Evolutionary conservation across 225 moss, liverwort and hornwort genomes (phyloP).

Genomic region (Sphagnum contortum): DNA sequence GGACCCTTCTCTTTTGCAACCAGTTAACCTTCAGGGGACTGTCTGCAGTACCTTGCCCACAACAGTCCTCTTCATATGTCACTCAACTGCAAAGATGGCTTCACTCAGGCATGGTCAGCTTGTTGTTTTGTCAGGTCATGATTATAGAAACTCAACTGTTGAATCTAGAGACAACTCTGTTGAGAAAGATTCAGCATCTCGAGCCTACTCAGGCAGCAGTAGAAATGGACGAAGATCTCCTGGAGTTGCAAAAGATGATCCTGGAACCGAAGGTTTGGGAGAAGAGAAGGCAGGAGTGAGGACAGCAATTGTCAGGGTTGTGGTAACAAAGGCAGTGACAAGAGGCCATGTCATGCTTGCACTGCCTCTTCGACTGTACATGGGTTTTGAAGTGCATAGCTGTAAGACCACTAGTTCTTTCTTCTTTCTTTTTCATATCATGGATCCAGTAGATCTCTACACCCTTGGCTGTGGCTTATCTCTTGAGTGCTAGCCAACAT

Average conservation of each 20-base stretch:
- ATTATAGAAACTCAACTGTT: neutral
- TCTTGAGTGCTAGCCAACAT: too few species aligned
- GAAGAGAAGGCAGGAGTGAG: slow-evolving; percentile 34
- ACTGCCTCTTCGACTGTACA: slow-evolving; percentile 60
- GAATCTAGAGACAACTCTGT: slow-evolving; percentile 10
- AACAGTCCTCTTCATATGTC: slow-evolving; percentile 61
- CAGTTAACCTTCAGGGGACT: slow-evolving; percentile 37
- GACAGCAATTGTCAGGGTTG: slow-evolving; percentile 53
- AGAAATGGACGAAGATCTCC: slow-evolving; percentile 2
- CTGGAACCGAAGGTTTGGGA: slow-evolving; percentile 18
- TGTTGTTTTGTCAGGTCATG: slow-evolving; percentile 49
- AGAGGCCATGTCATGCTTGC: slow-evolving; percentile 87
- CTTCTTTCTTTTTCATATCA: neutral
- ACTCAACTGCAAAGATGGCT: slow-evolving; percentile 39
- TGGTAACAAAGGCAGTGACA: slow-evolving; percentile 44
- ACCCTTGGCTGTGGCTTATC: neutral
- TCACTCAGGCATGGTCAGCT: slow-evolving; percentile 62
- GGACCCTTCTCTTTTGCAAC: slow-evolving; percentile 48
- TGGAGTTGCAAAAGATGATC: slow-evolving; percentile 3
- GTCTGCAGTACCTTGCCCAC: slow-evolving; percentile 73
- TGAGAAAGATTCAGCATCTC: slow-evolving; percentile 6
- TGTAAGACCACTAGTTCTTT: slow-evolving; percentile 31
- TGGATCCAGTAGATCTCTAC: neutral
- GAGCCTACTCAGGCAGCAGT: neutral
- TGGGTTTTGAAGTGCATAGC: slow-evolving; percentile 66